Conservation (phyloP, 805 yeast species). For the Schwanniomyces polymorphus region DNA sequence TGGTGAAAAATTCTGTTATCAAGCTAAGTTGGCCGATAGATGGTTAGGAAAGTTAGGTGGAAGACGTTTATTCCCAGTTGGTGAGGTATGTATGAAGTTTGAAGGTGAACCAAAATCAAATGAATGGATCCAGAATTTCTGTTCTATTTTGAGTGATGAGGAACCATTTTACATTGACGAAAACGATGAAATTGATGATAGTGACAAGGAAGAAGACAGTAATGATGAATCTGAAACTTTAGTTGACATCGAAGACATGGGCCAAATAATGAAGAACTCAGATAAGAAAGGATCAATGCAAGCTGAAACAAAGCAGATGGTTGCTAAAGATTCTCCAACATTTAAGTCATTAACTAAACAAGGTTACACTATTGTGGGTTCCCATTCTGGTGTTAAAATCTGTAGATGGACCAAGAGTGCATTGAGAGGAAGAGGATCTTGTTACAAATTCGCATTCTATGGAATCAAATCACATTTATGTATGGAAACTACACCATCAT, state of each 20-base stretch:
- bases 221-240: conserved; percentile 42
- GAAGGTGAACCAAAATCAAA: conserved; percentile 58
- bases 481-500: conserved; percentile 93
- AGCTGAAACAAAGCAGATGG: conserved; percentile 68
- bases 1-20: conserved; percentile 80
- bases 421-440: conserved; percentile 88
- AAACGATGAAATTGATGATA: conserved; percentile 57
- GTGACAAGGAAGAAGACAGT: conserved; percentile 42
- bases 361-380: conserved; percentile 90
- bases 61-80: conserved; percentile 78
- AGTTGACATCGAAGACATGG: conserved; percentile 90
- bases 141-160: conserved; percentile 63
- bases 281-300: conserved; percentile 14
- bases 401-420: conserved; percentile 98
- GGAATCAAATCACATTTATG: conserved; percentile 89
- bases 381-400: conserved; percentile 92
- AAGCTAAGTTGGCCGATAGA: conserved; percentile 71
- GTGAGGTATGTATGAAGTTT: conserved; percentile 77
- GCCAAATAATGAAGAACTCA: conserved; percentile 50
- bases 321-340: conserved; percentile 85
- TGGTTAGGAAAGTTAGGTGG: conserved; percentile 84
- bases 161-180: conserved; percentile 64
- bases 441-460: conserved; percentile 89
- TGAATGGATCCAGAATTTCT: conserved; percentile 67
- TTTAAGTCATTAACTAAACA: conserved; percentile 85